phyloP scores from a whole-genome alignment of 2,329 filamentous ascomycete species.

The Tolypocladium capitatum region DNA sequence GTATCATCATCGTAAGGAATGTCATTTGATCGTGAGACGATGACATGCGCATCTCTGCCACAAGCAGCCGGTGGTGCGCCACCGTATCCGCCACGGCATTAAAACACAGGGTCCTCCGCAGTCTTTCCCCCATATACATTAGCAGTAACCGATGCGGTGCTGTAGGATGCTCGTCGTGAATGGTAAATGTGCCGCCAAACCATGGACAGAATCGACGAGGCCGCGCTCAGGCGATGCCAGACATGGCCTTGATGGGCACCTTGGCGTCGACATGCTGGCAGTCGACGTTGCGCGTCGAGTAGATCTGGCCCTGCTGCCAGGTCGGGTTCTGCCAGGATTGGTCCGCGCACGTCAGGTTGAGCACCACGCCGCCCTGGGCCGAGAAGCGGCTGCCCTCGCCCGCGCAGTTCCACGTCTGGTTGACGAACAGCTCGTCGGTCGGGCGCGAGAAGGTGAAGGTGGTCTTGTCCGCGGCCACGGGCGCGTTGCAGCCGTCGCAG shows the following conservation, averaged over 20 bases:
- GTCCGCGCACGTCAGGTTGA: conserved; percentile 17
- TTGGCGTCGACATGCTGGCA: conserved; percentile 14
- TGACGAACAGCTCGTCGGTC: conserved; percentile 22
- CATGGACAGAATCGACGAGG: neutral
- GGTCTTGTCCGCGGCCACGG: conserved; percentile 13
- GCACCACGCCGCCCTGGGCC: conserved; percentile 12
- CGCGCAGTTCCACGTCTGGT: conserved; percentile 36
- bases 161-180: no score
- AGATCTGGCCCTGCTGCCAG: conserved; percentile 18
- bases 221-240: conserved; percentile 11
- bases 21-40: conserved; percentile 3
- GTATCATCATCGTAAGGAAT: conserved; percentile 6
- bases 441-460: conserved; percentile 31
- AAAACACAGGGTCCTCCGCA: neutral
- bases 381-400: conserved; percentile 22
- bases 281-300: conserved; percentile 15
- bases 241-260: conserved; percentile 13
- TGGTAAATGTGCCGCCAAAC: neutral
- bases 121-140: neutral
- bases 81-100: neutral
- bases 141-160: neutral
- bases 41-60: neutral
- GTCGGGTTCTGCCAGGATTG: conserved; percentile 14
- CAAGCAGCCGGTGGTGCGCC: neutral
- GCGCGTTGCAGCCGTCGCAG: conserved; percentile 27